Evolutionary conservation across 2,329 filamentous ascomycete species (phyloP).

Genomic region (Trichoderma oligosporum): DNA sequence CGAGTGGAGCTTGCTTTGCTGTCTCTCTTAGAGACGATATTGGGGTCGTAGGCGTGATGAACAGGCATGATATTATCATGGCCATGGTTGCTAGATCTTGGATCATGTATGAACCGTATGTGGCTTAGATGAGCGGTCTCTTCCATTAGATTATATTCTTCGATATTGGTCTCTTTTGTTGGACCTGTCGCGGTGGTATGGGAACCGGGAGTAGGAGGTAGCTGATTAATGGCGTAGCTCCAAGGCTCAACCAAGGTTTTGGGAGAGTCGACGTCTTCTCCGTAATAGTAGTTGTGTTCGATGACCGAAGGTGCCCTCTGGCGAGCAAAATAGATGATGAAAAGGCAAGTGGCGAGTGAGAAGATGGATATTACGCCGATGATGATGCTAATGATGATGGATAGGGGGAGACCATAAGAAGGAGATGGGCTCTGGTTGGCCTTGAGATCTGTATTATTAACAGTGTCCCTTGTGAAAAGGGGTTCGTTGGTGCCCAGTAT

Average conservation of each 20-base stretch:
- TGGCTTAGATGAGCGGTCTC: conserved; percentile 25
- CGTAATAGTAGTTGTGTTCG: conserved; percentile 19
- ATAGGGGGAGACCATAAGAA: conserved; percentile 39
- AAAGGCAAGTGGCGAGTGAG: conserved; percentile 40
- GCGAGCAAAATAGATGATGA: conserved; percentile 47
- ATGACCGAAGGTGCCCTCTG: conserved; percentile 35
- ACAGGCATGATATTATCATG: conserved; percentile 39
- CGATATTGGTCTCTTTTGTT: conserved; percentile 32
- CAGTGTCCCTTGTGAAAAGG: conserved; percentile 36
- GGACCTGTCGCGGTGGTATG: conserved; percentile 20
- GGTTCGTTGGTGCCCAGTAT: conserved; percentile 41
- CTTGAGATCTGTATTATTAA: conserved; percentile 41
- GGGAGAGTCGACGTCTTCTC: conserved; percentile 21
- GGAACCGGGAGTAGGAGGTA: conserved; percentile 18
- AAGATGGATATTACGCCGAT: conserved; percentile 45
- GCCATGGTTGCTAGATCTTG: conserved; percentile 23
- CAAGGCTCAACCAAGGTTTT: conserved; percentile 24
- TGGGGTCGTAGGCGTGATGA: conserved; percentile 44
- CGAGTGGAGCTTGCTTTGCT: neutral
- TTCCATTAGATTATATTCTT: conserved; percentile 41
- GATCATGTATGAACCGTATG: conserved; percentile 30
- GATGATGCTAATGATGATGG: conserved; percentile 52
- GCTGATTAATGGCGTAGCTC: conserved; percentile 28
- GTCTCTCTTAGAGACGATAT: neutral
- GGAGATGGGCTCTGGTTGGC: conserved; percentile 27